phyloP scores from a whole-genome alignment of 495 filamentous ascomycete species.

The Xylaria curta region DNA sequence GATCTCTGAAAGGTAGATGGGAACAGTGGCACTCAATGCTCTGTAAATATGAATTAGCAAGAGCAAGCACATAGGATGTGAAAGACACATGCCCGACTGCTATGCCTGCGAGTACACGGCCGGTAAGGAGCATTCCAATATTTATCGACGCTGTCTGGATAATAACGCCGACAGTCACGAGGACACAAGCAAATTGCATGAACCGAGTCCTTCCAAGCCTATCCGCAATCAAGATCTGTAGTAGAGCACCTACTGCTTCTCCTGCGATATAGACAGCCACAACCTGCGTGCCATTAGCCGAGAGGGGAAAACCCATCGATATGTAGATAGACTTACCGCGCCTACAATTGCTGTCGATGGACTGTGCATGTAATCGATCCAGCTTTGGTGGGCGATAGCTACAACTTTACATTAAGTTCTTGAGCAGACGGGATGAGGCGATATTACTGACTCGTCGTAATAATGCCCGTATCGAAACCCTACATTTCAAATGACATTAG shows the following conservation, averaged over 20 bases:
- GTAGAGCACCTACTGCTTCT: conserved; percentile 60
- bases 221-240: conserved; percentile 61
- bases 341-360: conserved; percentile 63
- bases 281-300: conserved; percentile 35
- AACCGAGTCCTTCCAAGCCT: conserved; percentile 63
- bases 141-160: conserved; percentile 65
- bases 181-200: conserved; percentile 63
- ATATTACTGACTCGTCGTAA: conserved; percentile 61
- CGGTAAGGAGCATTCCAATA: conserved; percentile 66
- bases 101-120: conserved; percentile 60
- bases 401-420: conserved; percentile 9
- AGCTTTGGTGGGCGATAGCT: conserved; percentile 67
- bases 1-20: conserved; percentile 66
- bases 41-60: conserved; percentile 2
- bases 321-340: conserved; percentile 45
- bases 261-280: conserved; percentile 68
- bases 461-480: conserved; percentile 66
- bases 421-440: background rate
- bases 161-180: conserved; percentile 62
- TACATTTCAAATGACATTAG: conserved; percentile 31
- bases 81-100: conserved; percentile 58
- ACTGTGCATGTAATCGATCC: conserved; percentile 64
- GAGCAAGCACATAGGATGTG: background rate
- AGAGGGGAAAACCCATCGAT: background rate
- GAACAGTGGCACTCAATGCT: conserved; percentile 56